phyloP scores from a whole-genome alignment of 192 early-diverging fungal species.

The Backusella parvicylindrica region DNA sequence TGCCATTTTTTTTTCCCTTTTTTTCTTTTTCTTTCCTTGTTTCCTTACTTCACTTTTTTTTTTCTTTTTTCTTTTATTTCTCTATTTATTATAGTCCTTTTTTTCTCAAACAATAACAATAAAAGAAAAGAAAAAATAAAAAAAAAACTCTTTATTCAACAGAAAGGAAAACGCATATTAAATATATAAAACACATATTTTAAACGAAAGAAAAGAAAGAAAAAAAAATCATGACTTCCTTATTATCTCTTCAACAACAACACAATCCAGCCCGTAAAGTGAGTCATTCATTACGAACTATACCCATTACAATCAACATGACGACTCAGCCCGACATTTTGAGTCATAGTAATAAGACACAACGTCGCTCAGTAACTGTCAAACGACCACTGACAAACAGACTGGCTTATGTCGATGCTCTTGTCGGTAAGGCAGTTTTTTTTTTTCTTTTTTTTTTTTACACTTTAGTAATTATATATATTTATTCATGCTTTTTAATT shows the following conservation, averaged over 20 bases:
- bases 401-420: conserved; percentile 30
- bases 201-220: neutral
- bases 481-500: neutral
- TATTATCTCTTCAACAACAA: conserved; percentile 1
- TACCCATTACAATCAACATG: neutral
- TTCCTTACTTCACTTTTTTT: neutral
- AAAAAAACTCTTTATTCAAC: neutral
- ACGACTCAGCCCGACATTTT: neutral
- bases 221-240: conserved; percentile 3
- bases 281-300: neutral
- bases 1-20: neutral
- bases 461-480: neutral
- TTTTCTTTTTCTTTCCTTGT: neutral
- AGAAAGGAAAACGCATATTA: neutral
- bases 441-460: neutral
- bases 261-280: neutral
- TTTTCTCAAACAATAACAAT: neutral
- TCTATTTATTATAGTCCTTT: neutral
- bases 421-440: conserved; percentile 21
- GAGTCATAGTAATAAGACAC: neutral
- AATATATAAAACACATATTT: neutral
- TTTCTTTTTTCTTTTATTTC: neutral
- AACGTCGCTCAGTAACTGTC: neutral
- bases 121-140: neutral
- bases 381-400: neutral